These are phyloP conservation scores for Rhynchosporium agropyri DNA, from an alignment of 2,329 filamentous ascomycete species.

Conservation along the genomic window DNA sequence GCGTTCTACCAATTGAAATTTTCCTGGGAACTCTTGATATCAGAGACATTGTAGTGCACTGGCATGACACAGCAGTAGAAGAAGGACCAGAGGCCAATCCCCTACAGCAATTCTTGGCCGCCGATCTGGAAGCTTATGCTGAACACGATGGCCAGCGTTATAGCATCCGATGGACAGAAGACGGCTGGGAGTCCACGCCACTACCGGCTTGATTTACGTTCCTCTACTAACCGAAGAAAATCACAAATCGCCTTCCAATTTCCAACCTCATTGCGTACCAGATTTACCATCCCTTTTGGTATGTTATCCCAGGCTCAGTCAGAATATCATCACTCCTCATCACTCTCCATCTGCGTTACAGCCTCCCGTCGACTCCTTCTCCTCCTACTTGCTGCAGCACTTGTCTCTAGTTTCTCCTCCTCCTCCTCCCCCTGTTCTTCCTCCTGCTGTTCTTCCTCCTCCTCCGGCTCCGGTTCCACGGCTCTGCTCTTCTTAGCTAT, in stretches of 20 bases:
- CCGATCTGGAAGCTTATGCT: no score
- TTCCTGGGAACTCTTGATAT: no score
- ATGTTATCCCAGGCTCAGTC: background rate
- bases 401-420: constrained; percentile 24
- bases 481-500: constrained; percentile 25
- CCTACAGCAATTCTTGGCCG: no score
- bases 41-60: no score
- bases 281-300: background rate
- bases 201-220: no score
- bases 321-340: constrained; percentile 13
- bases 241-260: background rate
- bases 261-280: background rate
- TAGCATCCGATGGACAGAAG: no score
- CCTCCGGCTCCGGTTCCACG: constrained; percentile 7
- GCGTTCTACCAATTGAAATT: no score
- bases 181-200: no score
- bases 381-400: constrained; percentile 12
- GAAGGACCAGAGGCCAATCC: no score
- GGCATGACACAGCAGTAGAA: no score
- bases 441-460: constrained; percentile 24
- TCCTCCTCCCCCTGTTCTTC: constrained; percentile 26
- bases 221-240: no score
- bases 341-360: constrained; percentile 11
- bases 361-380: constrained; percentile 17
- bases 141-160: no score